Evolutionary conservation across 2,329 filamentous ascomycete species (phyloP).

Genomic region (Xylaria sp.): DNA sequence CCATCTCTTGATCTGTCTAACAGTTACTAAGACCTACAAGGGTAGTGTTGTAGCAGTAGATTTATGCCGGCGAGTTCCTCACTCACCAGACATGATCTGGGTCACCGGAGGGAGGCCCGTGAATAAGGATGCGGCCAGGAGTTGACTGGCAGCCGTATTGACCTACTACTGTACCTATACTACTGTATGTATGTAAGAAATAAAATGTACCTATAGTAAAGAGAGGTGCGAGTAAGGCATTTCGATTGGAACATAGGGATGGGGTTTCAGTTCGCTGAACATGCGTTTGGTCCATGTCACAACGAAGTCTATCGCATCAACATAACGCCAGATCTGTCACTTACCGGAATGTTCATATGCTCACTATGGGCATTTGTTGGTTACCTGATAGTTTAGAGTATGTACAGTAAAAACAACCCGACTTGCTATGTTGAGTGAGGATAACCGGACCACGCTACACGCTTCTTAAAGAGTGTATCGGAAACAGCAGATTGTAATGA

Average conservation of each 20-base stretch:
- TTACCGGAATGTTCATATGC: neutral
- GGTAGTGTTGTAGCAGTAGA: neutral
- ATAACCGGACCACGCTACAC: no score
- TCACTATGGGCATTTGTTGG: neutral
- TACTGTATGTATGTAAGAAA: conserved; percentile 31
- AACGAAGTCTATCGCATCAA: neutral
- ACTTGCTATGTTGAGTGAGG: neutral
- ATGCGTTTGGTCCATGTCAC: neutral
- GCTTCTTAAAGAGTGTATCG: no score
- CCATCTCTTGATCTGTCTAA: neutral
- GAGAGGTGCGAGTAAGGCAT: neutral
- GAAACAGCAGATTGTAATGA: no score
- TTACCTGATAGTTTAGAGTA: neutral
- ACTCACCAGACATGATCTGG: neutral
- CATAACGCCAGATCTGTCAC: neutral
- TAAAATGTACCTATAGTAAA: conserved; percentile 32
- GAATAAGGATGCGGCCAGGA: neutral
- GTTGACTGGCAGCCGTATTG: neutral
- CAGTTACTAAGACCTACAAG: neutral
- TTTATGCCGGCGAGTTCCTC: no score
- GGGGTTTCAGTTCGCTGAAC: neutral
- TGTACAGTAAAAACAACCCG: neutral
- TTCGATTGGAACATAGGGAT: neutral
- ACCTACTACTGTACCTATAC: conserved; percentile 25
- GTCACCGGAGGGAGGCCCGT: neutral